A percentile compares a stretch with the other conserved stretches of the same genome.
Evolutionary conservation across 208 protist genomes (phyloP).

Genomic region (Borovskyia barvae): DNA sequence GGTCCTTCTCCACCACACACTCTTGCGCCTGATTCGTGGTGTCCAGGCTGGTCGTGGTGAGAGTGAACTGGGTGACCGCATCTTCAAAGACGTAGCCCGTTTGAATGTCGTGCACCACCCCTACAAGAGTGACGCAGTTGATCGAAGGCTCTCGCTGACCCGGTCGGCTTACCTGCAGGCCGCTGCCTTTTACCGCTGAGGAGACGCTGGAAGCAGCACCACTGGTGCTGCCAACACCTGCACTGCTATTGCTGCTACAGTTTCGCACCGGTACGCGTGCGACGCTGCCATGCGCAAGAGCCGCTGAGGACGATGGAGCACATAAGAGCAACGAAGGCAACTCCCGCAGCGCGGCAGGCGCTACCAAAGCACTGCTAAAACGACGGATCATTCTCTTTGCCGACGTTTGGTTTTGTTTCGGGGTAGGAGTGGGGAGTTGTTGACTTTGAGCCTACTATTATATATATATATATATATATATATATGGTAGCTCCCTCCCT

Average conservation of each 20-base stretch:
- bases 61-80: conserved; percentile 89
- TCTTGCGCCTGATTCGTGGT: conserved; percentile 69
- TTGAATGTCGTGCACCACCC: conserved; percentile 91
- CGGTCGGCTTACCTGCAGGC: conserved; percentile 11
- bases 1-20: conserved; percentile 89
- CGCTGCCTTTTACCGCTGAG: neutral
- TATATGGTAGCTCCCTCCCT: no score
- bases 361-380: no score
- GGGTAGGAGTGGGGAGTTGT: no score
- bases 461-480: no score
- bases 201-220: neutral
- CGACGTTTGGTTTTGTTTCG: no score
- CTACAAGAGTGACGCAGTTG: conserved; percentile 88
- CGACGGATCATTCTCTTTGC: no score
- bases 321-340: no score
- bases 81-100: conserved; percentile 90
- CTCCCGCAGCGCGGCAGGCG: no score
- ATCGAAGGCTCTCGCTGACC: conserved; percentile 41
- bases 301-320: no score
- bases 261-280: neutral
- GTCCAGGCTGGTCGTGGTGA: conserved; percentile 87
- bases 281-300: neutral
- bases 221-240: neutral
- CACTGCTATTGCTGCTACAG: conserved; percentile 9
- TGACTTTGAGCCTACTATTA: no score